Conservation (phyloP, 306 rosid species). For the Neltuma alba region DNA sequence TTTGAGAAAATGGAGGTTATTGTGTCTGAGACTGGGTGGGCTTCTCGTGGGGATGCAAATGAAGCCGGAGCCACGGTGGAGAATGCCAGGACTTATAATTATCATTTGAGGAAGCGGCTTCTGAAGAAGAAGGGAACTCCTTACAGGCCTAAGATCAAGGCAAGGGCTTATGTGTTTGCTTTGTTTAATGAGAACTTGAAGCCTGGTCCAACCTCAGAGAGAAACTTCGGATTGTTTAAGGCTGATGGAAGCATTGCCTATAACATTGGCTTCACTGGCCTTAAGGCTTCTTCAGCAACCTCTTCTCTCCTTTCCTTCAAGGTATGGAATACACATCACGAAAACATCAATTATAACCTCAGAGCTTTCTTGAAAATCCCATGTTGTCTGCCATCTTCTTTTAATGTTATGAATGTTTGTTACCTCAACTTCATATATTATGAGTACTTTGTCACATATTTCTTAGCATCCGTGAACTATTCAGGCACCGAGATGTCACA, state of each 20-base stretch:
- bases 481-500: background rate
- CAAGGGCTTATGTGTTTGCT: constrained; percentile 80
- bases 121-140: constrained; percentile 91
- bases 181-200: constrained; percentile 91
- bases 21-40: constrained; percentile 97
- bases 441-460: background rate
- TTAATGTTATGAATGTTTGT: background rate
- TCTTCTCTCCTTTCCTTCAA: constrained; percentile 70
- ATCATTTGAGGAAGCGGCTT: constrained; percentile 58
- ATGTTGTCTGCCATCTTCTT: background rate
- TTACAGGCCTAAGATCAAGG: constrained; percentile 65
- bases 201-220: constrained; percentile 89
- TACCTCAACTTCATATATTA: background rate
- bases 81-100: constrained; percentile 74
- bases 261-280: constrained; percentile 86
- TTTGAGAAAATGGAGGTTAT: constrained; percentile 72
- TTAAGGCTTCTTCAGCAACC: constrained; percentile 65
- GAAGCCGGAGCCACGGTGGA: constrained; percentile 69
- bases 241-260: constrained; percentile 91
- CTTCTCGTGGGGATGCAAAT: constrained; percentile 68
- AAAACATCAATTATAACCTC: background rate
- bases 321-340: constrained; percentile 44
- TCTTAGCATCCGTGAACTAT: background rate
- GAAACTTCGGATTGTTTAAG: constrained; percentile 90
- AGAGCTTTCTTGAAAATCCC: background rate